Conservation (phyloP, 2,329 filamentous ascomycete genomes). For the Dothidotthia symphoricarpi region DNA sequence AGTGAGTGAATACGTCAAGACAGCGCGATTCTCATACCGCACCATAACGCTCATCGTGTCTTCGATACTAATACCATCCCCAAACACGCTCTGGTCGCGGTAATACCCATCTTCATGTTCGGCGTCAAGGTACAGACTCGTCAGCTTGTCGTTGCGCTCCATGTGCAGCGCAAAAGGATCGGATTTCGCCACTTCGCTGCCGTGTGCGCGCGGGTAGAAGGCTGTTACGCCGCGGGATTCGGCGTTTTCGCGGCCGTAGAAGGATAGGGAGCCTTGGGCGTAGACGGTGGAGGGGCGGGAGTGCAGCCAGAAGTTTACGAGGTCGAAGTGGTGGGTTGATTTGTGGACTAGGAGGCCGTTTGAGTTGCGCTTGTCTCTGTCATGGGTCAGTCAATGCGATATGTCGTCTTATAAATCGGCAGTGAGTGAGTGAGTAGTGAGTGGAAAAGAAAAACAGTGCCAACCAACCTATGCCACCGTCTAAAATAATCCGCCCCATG, state of each 20-base stretch:
- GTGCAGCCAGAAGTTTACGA: slow-evolving; percentile 63
- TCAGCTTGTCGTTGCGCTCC: slow-evolving; percentile 54
- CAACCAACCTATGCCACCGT: slow-evolving; percentile 64
- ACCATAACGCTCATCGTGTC: slow-evolving; percentile 64
- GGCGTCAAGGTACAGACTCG: slow-evolving; percentile 60
- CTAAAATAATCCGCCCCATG: slow-evolving; percentile 64
- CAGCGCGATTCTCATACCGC: slow-evolving; percentile 56
- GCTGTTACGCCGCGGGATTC: slow-evolving; percentile 53
- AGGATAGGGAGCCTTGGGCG: slow-evolving; percentile 58
- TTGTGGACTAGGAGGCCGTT: slow-evolving; percentile 62
- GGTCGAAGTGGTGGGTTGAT: slow-evolving; percentile 63
- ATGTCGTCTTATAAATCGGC: too few species aligned
- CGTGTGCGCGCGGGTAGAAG: slow-evolving; percentile 54
- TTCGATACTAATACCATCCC: slow-evolving; percentile 63
- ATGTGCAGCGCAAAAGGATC: slow-evolving; percentile 62
- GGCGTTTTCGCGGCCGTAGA: slow-evolving; percentile 63
- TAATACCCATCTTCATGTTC: slow-evolving; percentile 64
- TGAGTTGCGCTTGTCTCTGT: slow-evolving; percentile 55
- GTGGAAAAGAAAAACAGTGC: too few species aligned
- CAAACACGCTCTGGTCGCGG: slow-evolving; percentile 62
- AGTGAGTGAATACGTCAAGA: slow-evolving; percentile 59
- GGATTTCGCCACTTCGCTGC: slow-evolving; percentile 50
- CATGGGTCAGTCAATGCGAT: too few species aligned
- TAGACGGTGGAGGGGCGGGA: slow-evolving; percentile 57
- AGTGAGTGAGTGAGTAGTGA: too few species aligned